These are phyloP conservation scores for Petunia hybrid DNA, from an alignment of 305 asterid genomes.

Conservation along the genomic window DNA sequence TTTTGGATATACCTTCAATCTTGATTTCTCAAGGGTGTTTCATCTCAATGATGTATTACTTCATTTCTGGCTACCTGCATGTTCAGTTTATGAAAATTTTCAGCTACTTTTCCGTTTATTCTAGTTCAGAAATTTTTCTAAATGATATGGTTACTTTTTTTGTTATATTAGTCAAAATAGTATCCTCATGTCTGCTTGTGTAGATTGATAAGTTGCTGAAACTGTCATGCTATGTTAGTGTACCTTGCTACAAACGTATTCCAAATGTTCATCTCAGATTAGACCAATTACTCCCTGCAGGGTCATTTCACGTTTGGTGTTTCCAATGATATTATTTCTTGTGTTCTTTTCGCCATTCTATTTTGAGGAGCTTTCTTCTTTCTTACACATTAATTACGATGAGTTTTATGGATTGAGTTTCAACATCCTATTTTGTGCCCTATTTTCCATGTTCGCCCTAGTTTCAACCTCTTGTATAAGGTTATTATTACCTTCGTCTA, in stretches of 20 bases:
- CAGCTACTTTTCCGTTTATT: conserved; percentile 27
- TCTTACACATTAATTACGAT: conserved; percentile 24
- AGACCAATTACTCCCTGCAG: conserved; percentile 17
- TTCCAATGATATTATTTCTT: conserved; percentile 17
- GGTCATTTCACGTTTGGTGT: conserved; percentile 15
- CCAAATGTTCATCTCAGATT: background rate
- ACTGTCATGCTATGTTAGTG: background rate
- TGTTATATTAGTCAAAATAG: conserved; percentile 5
- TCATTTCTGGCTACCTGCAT: conserved; percentile 3
- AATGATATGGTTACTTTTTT: background rate
- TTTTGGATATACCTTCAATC: background rate
- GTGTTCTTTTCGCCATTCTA: conserved; percentile 23
- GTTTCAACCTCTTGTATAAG: too few species aligned
- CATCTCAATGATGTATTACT: background rate
- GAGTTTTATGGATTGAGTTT: conserved; percentile 17
- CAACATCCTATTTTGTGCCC: background rate
- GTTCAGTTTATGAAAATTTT: conserved; percentile 11
- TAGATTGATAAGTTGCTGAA: background rate
- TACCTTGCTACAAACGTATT: background rate
- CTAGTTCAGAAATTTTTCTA: conserved; percentile 19
- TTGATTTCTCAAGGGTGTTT: conserved; percentile 15
- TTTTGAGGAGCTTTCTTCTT: background rate
- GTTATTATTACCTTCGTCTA: too few species aligned
- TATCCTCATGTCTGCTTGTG: background rate
- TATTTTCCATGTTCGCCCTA: background rate